These are phyloP conservation scores for Physcia stellaris DNA, from an alignment of 495 filamentous ascomycete genomes.

Conservation along the genomic window DNA sequence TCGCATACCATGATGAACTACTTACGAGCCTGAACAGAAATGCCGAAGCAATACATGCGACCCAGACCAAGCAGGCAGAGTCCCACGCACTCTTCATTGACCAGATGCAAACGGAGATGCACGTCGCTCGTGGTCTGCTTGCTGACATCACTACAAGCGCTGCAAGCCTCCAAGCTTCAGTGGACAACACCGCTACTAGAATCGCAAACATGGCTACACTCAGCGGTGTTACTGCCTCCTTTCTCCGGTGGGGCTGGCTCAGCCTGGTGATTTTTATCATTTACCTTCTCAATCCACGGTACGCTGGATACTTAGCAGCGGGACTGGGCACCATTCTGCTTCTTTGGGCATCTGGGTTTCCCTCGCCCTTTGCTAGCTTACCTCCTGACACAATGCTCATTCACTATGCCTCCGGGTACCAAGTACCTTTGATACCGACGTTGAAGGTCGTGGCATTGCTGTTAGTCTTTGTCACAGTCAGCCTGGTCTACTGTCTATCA, in stretches of 20 bases:
- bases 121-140: slow-evolving; percentile 26
- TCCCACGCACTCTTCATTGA: slow-evolving; percentile 21
- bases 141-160: slow-evolving; percentile 25
- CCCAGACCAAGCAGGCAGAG: slow-evolving; percentile 27
- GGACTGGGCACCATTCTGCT: not conserved
- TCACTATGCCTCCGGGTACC: not conserved
- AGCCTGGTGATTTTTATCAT: slow-evolving; percentile 2
- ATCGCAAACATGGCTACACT: slow-evolving; percentile 21
- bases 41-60: slow-evolving; percentile 23
- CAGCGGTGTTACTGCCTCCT: slow-evolving; percentile 8
- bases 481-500: no score
- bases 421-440: not conserved
- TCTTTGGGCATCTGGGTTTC: not conserved
- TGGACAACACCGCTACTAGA: slow-evolving; percentile 27
- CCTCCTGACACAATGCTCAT: not conserved
- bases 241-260: slow-evolving; percentile 5
- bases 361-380: not conserved
- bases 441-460: not conserved
- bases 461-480: no score
- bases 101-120: slow-evolving; percentile 24
- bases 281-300: not conserved
- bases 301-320: not conserved
- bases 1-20: slow-evolving; percentile 22
- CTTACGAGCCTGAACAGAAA: slow-evolving; percentile 24
- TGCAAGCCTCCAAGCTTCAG: slow-evolving; percentile 25